phyloP scores from a whole-genome alignment of 345 rosid genomes.

The Noccaea caerulescens region DNA sequence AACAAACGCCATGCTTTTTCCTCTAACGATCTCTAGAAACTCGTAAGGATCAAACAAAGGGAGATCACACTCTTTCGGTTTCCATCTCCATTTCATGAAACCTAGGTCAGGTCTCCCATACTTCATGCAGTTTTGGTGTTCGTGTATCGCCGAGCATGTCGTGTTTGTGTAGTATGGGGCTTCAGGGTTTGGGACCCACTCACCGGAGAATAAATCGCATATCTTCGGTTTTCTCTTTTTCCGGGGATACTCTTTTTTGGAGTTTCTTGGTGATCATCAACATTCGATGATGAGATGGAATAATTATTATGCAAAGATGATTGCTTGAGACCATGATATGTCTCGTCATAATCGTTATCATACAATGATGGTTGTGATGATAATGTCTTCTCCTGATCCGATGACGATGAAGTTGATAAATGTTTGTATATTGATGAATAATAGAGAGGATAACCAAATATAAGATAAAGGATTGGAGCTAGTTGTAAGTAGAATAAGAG shows the following conservation, averaged over 20 bases:
- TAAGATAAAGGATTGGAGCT: constrained; percentile 37
- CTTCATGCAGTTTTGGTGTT: constrained; percentile 87
- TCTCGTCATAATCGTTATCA: constrained; percentile 37
- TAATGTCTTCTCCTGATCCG: constrained; percentile 4
- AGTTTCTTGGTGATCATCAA: constrained; percentile 22
- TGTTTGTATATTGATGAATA: constrained; percentile 29
- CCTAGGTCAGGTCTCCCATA: constrained; percentile 77
- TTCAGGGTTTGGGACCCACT: constrained; percentile 67
- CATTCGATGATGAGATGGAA: constrained; percentile 28
- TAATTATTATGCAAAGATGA: background rate
- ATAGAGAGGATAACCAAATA: constrained; percentile 28
- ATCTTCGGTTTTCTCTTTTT: constrained; percentile 15
- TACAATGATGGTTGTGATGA: background rate
- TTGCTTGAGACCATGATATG: constrained; percentile 7
- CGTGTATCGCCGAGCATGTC: constrained; percentile 85
- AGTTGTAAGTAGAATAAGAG: constrained; percentile 34
- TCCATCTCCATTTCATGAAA: constrained; percentile 85
- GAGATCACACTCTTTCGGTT: constrained; percentile 76
- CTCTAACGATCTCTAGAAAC: constrained; percentile 71
- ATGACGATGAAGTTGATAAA: constrained; percentile 10
- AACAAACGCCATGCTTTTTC: constrained; percentile 74
- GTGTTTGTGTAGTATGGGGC: constrained; percentile 83
- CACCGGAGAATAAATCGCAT: constrained; percentile 77
- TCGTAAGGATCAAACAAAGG: constrained; percentile 72
- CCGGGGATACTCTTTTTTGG: background rate